Evolutionary conservation across 1,284 basidiomycete genomes (phyloP), one percentile per base, ranked within the genome.

Genomic region (Anthracocystis walkeri): DNA sequence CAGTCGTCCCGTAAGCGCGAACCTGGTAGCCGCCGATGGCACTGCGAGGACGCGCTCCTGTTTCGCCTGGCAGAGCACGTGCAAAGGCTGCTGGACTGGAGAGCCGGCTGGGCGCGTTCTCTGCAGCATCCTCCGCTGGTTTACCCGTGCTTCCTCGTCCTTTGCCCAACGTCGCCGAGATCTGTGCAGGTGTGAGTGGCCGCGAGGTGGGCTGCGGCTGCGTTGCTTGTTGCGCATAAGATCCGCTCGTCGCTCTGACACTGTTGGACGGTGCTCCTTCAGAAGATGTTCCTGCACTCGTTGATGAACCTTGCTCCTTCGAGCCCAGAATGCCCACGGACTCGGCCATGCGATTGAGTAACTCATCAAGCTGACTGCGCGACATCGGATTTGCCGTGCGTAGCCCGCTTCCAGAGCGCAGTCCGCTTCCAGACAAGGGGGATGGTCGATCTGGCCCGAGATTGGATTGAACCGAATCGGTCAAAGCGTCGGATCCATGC

Each of bases 321-420:
- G 64, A 40, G 10, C 53, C 53, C 21, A 70, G 8, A 4, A 75
- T 56, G 14, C 75, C 68, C 12, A 81, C 70, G 7, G 76, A 74
- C 46, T 67, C 63, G 27, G 70, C 76, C 80, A 81, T 80, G 11
- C 77, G 72, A 31, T 58, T 68, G 16, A 81, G 76, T 67, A 81
- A 52, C 16, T 80, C 79, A 33, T 81, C 78, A 44, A 81, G 68
- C 58, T 78, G 78, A 25, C 79, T 72, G 42, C 74, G 71, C 14
- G 73, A 70, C 49, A 74, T 61, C 2, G 71, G 69, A 35, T 70
- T 65, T 7, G 62, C 60, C 8, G 63, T 70, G 6, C 72, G 63
- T 18, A 72, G 52, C 16, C 57, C 59, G 11, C 40, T 45, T 20
- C 58, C 63, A 12, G 61, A 54, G 11, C 67, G 61, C 40, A 61